These are phyloP conservation scores for Leonotis leonurus DNA, from an alignment of 257 asterid species.

Conservation along the genomic window DNA sequence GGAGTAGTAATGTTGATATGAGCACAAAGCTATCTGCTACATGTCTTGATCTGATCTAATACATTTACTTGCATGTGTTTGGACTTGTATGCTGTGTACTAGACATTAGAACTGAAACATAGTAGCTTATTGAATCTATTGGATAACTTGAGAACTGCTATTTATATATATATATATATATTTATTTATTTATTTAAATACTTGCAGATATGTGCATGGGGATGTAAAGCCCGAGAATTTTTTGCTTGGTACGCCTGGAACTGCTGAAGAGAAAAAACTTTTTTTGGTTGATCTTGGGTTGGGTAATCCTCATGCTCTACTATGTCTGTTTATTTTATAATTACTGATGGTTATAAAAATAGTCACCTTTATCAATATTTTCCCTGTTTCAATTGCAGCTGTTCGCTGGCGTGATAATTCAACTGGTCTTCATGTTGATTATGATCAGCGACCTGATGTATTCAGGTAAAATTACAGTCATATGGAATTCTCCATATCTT, in stretches of 20 bases:
- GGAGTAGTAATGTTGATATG: too few species aligned
- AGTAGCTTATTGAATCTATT: too few species aligned
- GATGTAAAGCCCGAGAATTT: constrained; percentile 96
- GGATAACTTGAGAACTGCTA: too few species aligned
- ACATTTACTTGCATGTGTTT: too few species aligned
- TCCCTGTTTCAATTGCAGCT: constrained; percentile 32
- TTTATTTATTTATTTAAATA: too few species aligned
- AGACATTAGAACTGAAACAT: too few species aligned
- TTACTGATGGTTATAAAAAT: neutral
- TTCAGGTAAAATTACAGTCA: constrained; percentile 37
- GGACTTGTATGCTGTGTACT: too few species aligned
- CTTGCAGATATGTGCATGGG: constrained; percentile 78
- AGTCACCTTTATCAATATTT: neutral
- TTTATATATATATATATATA: too few species aligned
- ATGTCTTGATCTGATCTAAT: too few species aligned
- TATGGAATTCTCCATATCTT: neutral
- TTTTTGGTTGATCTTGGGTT: constrained; percentile 89
- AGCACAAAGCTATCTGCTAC: too few species aligned
- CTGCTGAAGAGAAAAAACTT: constrained; percentile 68
- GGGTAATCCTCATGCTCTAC: constrained; percentile 33
- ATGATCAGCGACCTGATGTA: constrained; percentile 62
- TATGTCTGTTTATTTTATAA: neutral
- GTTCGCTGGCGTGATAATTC: constrained; percentile 49
- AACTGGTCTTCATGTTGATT: constrained; percentile 51
- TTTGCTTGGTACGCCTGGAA: constrained; percentile 78